Conservation (phyloP, 768 basidiomycete genomes). For the Lentinula lateritia region DNA sequence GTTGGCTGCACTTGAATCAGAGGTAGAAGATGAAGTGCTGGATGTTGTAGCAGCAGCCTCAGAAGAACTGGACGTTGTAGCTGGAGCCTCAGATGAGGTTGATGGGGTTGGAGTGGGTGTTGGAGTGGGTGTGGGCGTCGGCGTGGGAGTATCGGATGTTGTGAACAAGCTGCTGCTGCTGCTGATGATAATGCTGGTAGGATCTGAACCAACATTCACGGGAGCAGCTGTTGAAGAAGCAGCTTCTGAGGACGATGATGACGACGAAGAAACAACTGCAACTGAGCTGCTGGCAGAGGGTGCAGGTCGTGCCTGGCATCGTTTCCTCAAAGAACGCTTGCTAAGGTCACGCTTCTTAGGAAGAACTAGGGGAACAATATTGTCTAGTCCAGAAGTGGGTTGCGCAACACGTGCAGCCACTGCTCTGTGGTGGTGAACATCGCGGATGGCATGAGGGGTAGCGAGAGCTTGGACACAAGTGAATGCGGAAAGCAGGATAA, state of each 20-base stretch:
- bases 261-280: not conserved
- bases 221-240: slow-evolving; percentile 7
- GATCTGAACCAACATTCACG: slow-evolving; percentile 10
- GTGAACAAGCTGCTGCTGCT: slow-evolving; percentile 10
- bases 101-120: slow-evolving; percentile 6
- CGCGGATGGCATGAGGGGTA: slow-evolving; percentile 33
- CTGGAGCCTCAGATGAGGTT: not conserved
- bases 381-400: slow-evolving; percentile 20
- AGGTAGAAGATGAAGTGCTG: not conserved
- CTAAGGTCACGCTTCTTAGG: not conserved
- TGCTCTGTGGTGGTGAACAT: slow-evolving; percentile 33
- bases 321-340: not conserved
- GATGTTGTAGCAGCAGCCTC: slow-evolving; percentile 13
- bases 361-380: slow-evolving; percentile 11
- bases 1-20: slow-evolving; percentile 19
- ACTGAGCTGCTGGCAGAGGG: not conserved
- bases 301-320: slow-evolving; percentile 14
- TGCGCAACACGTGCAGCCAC: slow-evolving; percentile 38
- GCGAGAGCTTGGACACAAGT: slow-evolving; percentile 27
- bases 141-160: not conserved
- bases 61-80: not conserved
- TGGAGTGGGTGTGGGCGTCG: slow-evolving; percentile 1
- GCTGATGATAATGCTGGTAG: slow-evolving; percentile 10
- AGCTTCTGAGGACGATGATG: not conserved
- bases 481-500: slow-evolving; percentile 35